Percentiles rank a stretch among this genome's conserved stretches.
Conservation (phyloP, 306 rosid species). For the Argentina anserina region DNA sequence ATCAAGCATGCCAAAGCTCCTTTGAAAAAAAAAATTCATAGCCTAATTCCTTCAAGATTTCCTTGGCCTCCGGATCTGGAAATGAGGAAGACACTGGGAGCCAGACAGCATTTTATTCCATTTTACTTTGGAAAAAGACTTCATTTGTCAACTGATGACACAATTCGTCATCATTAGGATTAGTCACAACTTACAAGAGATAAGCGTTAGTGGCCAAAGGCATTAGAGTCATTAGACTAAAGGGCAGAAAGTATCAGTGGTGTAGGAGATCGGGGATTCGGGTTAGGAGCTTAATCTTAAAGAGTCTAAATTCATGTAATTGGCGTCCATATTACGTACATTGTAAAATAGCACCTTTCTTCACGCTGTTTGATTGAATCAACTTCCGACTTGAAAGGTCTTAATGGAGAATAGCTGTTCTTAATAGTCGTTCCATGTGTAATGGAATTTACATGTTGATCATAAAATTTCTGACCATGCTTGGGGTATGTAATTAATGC, state of each 20-base stretch:
- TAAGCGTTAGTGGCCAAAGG: neutral
- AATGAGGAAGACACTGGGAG: neutral
- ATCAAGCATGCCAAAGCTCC: constrained; percentile 2
- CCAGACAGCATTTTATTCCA: neutral
- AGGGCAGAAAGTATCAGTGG: neutral
- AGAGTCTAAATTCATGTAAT: neutral
- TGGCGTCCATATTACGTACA: neutral
- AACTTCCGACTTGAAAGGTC: neutral
- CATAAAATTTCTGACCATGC: neutral
- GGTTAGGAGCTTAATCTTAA: neutral
- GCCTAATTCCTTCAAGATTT: neutral
- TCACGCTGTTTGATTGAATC: neutral
- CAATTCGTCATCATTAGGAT: neutral
- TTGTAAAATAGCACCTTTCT: neutral
- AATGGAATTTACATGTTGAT: neutral
- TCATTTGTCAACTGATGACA: neutral
- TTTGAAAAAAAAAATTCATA: neutral
- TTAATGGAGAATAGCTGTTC: neutral
- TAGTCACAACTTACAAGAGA: neutral
- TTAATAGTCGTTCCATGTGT: neutral
- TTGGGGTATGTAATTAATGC: neutral
- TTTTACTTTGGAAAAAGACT: neutral
- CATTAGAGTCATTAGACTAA: neutral
- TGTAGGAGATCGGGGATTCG: neutral
- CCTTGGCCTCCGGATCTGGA: neutral